A percentile compares a stretch with the other conserved stretches of the same genome.
Conservation (phyloP, 148 eudicot species). For the Agrostemma githago region DNA sequence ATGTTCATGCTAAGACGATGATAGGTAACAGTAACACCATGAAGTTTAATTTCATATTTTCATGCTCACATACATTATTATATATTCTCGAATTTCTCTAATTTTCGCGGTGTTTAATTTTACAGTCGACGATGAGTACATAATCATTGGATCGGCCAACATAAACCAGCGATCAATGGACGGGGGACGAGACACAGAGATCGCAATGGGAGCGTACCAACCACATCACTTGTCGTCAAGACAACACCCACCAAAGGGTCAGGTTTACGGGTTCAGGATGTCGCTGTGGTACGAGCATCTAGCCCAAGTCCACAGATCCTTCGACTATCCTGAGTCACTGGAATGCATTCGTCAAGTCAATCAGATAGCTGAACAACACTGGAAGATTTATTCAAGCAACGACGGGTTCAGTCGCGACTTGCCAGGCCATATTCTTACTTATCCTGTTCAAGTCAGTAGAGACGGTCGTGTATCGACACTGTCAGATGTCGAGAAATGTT, state of each 20-base stretch:
- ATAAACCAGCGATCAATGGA: conserved; percentile 86
- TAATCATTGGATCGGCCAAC: conserved; percentile 80
- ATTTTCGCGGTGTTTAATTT: background rate
- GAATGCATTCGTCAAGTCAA: conserved; percentile 52
- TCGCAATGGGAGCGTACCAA: conserved; percentile 85
- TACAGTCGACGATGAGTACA: conserved; percentile 80
- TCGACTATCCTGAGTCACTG: conserved; percentile 40
- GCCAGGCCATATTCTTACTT: conserved; percentile 58
- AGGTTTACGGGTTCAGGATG: conserved; percentile 55
- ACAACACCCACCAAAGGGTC: conserved; percentile 34
- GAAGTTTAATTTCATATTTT: background rate
- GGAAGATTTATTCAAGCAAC: conserved; percentile 42
- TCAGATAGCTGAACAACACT: conserved; percentile 40
- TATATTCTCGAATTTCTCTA: background rate
- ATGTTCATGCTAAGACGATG: conserved; percentile 92
- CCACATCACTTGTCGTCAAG: conserved; percentile 46
- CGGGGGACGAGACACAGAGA: conserved; percentile 73
- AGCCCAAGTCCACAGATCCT: conserved; percentile 16
- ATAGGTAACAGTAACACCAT: conserved; percentile 55
- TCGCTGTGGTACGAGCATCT: conserved; percentile 77
- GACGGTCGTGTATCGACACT: conserved; percentile 34
- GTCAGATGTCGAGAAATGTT: conserved; percentile 38
- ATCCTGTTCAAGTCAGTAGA: conserved; percentile 43
- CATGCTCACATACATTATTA: background rate
- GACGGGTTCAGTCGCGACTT: conserved; percentile 31